phyloP scores from a whole-genome alignment of 164 flowering plant genomes.

The Vitis riparia region DNA sequence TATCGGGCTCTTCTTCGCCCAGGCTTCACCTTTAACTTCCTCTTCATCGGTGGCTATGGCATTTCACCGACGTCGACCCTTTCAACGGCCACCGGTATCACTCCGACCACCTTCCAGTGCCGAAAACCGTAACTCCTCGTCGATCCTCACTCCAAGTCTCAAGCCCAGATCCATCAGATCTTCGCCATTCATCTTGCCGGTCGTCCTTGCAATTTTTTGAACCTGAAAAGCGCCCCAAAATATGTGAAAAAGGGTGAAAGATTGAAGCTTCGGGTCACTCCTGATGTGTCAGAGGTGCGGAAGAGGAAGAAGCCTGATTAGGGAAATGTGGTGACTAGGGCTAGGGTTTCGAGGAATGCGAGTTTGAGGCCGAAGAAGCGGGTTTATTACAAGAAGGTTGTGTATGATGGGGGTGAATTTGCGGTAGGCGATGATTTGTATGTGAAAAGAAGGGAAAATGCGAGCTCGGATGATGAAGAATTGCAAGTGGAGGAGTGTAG shows the following conservation, averaged over 20 bases:
- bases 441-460: conserved; percentile 87
- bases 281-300: conserved; percentile 22
- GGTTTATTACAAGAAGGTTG: conserved; percentile 71
- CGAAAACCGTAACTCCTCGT: too few species aligned
- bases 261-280: conserved; percentile 22
- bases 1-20: too few species aligned
- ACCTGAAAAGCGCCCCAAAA: not conserved
- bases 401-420: conserved; percentile 78
- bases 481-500: conserved; percentile 82
- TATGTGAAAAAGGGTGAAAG: not conserved
- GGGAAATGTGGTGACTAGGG: conserved; percentile 6
- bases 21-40: too few species aligned
- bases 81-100: too few species aligned
- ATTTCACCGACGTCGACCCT: too few species aligned
- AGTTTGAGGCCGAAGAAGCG: conserved; percentile 9
- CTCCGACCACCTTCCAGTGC: too few species aligned
- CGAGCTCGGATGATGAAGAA: conserved; percentile 71
- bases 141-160: too few species aligned
- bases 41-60: too few species aligned
- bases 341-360: conserved; percentile 6
- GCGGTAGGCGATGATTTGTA: conserved; percentile 82
- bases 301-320: conserved; percentile 22
- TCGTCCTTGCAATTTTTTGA: too few species aligned
- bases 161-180: too few species aligned
- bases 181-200: too few species aligned